Conservation (phyloP, 139 green algal species). For the Chlamydomonas schloesseri region DNA sequence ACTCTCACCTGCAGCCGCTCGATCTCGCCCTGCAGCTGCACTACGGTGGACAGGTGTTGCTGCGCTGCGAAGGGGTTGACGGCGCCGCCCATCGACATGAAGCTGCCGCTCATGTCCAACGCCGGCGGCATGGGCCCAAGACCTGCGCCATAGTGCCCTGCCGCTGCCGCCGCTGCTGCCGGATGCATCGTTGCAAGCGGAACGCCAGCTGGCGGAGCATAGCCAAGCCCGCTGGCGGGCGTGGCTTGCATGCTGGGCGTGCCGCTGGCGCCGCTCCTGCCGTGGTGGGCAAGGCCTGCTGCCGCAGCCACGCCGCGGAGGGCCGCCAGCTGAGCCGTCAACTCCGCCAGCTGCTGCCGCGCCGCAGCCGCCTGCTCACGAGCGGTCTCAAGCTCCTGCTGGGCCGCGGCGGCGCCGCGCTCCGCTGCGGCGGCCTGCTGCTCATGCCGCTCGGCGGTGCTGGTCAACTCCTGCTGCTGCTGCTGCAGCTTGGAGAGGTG, state of each 20-base stretch:
- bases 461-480: constrained; percentile 18
- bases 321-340: background rate
- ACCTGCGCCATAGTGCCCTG: too few relatives aligned
- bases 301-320: background rate
- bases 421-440: constrained; percentile 23
- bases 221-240: background rate
- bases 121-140: background rate
- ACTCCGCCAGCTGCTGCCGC: constrained; percentile 33
- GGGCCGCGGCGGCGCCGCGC: background rate
- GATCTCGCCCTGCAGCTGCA: constrained; percentile 43
- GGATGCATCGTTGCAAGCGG: too few relatives aligned
- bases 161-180: too few relatives aligned
- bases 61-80: background rate
- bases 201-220: too few relatives aligned
- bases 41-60: constrained; percentile 23
- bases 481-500: background rate
- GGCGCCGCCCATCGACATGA: background rate
- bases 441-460: constrained; percentile 1
- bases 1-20: constrained; percentile 41
- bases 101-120: background rate
- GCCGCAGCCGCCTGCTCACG: constrained; percentile 5
- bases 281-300: too few relatives aligned
- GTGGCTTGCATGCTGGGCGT: background rate
- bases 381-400: background rate
- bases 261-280: background rate